Evolutionary conservation across 257 asterid species (phyloP).

Genomic region (Solanum chmielewskii): DNA sequence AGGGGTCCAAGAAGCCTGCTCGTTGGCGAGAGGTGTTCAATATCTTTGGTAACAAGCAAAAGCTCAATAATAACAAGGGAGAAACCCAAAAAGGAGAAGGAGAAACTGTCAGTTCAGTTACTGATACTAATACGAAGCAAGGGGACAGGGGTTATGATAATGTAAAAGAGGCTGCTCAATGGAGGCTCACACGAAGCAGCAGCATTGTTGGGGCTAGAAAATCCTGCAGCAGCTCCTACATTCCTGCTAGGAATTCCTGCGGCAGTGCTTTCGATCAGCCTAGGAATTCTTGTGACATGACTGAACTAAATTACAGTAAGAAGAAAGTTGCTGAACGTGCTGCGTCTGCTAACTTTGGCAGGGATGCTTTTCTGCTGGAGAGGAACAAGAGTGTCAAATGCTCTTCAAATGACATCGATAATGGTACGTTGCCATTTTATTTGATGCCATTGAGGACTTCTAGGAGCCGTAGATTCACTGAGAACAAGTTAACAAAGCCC

Average conservation of each 20-base stretch:
- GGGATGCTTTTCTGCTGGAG: conserved; percentile 40
- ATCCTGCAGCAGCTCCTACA: background rate
- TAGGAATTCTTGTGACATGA: conserved; percentile 40
- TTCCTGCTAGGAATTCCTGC: conserved; percentile 29
- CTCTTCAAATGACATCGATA: conserved; percentile 27
- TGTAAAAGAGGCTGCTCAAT: conserved; percentile 11
- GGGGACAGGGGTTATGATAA: conserved; percentile 17
- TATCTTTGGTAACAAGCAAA: conserved; percentile 49
- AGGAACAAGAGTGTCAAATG: conserved; percentile 24
- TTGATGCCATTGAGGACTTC: conserved; percentile 68
- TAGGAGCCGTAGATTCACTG: conserved; percentile 39
- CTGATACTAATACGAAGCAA: conserved; percentile 19
- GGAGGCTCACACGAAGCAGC: conserved; percentile 51
- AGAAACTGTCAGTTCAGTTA: conserved; percentile 14
- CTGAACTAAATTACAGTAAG: conserved; percentile 32
- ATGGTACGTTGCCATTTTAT: conserved; percentile 50
- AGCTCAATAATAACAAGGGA: conserved; percentile 17
- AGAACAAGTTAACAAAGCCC: conserved; percentile 29
- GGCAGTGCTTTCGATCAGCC: conserved; percentile 45
- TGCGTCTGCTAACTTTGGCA: conserved; percentile 17
- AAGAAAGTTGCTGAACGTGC: conserved; percentile 38
- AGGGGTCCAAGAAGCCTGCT: conserved; percentile 35
- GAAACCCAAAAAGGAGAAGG: conserved; percentile 14
- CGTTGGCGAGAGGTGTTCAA: conserved; percentile 61
- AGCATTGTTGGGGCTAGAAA: conserved; percentile 51